A percentile compares a stretch with the other conserved stretches of the same genome.
Conservation (phyloP, 306 rosid genomes). For the Ormosia semicastrata region DNA sequence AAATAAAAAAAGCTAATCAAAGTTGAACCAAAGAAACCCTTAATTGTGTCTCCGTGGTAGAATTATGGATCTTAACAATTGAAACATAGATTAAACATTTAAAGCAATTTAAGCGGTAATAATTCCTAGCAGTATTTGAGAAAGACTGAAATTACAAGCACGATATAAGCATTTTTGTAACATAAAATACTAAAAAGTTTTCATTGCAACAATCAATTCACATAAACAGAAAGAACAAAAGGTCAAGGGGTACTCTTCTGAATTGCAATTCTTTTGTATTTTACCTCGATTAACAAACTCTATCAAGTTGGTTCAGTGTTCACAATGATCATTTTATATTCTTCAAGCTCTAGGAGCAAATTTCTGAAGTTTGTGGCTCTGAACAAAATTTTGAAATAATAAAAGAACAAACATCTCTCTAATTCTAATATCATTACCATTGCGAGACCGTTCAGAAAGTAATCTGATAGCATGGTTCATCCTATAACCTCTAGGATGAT, state of each 20-base stretch:
- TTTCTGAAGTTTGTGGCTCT: not conserved
- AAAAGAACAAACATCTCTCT: not conserved
- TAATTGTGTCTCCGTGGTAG: no score
- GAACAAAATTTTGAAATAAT: not conserved
- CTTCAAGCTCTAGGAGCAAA: not conserved
- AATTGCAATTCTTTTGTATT: not conserved
- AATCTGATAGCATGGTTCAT: not conserved
- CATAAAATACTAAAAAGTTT: not conserved
- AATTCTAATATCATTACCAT: not conserved
- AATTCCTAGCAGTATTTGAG: slow-evolving; percentile 36
- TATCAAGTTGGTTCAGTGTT: not conserved
- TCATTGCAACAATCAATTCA: not conserved
- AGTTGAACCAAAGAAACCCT: no score
- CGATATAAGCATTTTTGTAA: not conserved
- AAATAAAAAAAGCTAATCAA: no score
- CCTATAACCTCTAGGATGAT: not conserved
- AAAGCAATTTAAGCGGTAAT: no score
- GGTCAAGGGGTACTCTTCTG: not conserved
- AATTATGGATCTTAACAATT: no score
- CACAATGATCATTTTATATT: not conserved
- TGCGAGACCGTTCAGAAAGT: not conserved
- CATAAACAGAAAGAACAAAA: not conserved
- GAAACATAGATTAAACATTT: no score
- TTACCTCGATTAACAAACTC: not conserved
- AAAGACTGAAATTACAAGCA: slow-evolving; percentile 53